A percentile compares a stretch with the other conserved stretches of the same genome.
Evolutionary conservation across 192 early-diverging fungal genomes (phyloP).

Genomic region (Linnemannia hyalina): DNA sequence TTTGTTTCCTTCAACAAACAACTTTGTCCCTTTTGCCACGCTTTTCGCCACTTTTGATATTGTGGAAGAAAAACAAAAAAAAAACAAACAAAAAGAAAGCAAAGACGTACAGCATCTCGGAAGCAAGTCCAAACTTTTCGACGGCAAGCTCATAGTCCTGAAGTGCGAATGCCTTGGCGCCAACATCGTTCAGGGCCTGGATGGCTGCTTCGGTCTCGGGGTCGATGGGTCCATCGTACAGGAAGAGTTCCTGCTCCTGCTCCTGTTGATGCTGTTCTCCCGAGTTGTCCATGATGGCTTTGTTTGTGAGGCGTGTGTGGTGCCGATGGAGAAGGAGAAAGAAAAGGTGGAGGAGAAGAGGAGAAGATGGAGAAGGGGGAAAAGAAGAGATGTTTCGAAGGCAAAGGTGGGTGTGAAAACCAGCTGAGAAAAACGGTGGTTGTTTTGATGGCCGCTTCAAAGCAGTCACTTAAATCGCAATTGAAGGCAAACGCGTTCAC

Average conservation of each 20-base stretch:
- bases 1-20: not conserved
- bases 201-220: slow-evolving; percentile 40
- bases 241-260: slow-evolving; percentile 19
- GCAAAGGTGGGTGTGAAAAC: no score
- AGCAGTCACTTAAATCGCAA: not conserved
- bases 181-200: slow-evolving; percentile 70
- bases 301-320: not conserved
- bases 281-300: slow-evolving; percentile 14
- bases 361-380: not conserved
- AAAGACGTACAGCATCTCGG: slow-evolving; percentile 69
- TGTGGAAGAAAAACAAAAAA: not conserved
- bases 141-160: slow-evolving; percentile 75
- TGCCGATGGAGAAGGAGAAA: not conserved
- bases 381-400: not conserved
- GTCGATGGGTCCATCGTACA: slow-evolving; percentile 52
- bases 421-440: not conserved
- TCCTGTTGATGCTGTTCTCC: slow-evolving; percentile 12
- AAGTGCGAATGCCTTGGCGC: slow-evolving; percentile 74
- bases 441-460: not conserved
- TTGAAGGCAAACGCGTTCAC: not conserved
- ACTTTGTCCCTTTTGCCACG: not conserved
- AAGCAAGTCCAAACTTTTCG: slow-evolving; percentile 76
- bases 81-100: not conserved
- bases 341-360: not conserved
- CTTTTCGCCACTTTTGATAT: no score